Evolutionary conservation across 371 early-diverging fungal genomes (phyloP).

Genomic region (Apophysomyces ossiformis): DNA sequence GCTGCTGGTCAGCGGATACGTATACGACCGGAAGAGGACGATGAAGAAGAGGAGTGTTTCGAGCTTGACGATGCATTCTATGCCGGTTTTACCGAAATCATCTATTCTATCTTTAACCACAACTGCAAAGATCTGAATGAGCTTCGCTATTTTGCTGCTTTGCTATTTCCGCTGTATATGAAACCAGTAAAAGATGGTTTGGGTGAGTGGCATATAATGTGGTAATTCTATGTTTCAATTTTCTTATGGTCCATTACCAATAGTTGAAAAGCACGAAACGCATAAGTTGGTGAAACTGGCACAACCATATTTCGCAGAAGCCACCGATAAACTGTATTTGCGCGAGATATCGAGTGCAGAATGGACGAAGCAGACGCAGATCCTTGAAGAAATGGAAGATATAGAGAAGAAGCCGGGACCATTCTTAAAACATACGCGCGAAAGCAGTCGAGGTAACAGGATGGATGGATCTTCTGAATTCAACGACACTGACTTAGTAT

Average conservation of each 20-base stretch:
- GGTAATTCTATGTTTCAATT: neutral
- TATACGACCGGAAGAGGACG: slow-evolving; percentile 17
- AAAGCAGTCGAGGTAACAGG: slow-evolving; percentile 21
- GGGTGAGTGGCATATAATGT: slow-evolving; percentile 40
- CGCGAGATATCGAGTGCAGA: slow-evolving; percentile 86
- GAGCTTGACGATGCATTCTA: slow-evolving; percentile 67
- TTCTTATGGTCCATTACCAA: neutral
- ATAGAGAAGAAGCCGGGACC: slow-evolving; percentile 8
- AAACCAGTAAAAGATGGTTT: slow-evolving; percentile 77
- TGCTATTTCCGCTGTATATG: slow-evolving; percentile 82
- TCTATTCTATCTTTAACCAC: slow-evolving; percentile 76
- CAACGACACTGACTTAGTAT: neutral
- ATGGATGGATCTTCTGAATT: too few species aligned
- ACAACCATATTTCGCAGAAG: slow-evolving; percentile 79
- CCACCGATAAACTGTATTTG: slow-evolving; percentile 80
- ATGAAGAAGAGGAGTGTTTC: slow-evolving; percentile 21
- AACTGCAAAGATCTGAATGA: slow-evolving; percentile 87
- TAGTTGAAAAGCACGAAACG: slow-evolving; percentile 59
- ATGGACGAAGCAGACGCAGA: slow-evolving; percentile 63
- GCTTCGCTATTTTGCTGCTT: slow-evolving; percentile 76
- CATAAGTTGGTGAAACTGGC: slow-evolving; percentile 72
- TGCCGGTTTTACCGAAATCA: slow-evolving; percentile 66
- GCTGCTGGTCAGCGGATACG: slow-evolving; percentile 23
- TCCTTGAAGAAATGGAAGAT: slow-evolving; percentile 18
- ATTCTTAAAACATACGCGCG: slow-evolving; percentile 17